A percentile compares a stretch with the other conserved stretches of the same genome.
Conservation (phyloP, 352 stramenopile genomes). For the Globisporangium emineosum region DNA sequence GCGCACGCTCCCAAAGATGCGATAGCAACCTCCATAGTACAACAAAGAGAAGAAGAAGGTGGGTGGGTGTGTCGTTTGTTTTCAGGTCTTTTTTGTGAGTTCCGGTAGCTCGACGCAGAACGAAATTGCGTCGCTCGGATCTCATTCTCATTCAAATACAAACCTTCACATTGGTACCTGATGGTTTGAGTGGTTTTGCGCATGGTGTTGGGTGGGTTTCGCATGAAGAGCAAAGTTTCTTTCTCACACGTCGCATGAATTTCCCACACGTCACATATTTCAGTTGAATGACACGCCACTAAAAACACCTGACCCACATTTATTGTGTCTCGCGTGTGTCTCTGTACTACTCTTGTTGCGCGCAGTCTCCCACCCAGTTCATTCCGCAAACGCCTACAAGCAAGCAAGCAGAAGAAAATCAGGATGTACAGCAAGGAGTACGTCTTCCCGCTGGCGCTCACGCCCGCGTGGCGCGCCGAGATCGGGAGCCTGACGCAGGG, state of each 20-base stretch:
- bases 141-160: background rate
- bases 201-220: background rate
- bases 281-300: background rate
- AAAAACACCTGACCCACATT: background rate
- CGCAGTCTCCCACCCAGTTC: background rate
- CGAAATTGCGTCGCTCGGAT: background rate
- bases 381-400: slow-evolving; percentile 11
- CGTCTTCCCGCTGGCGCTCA: slow-evolving; percentile 60
- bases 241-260: background rate
- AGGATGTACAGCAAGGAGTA: slow-evolving; percentile 34
- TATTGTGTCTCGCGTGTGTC: slow-evolving; percentile 4
- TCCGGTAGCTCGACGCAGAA: slow-evolving; percentile 2
- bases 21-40: background rate
- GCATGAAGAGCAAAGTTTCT: too few relatives aligned
- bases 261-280: background rate
- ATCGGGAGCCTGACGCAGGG: slow-evolving; percentile 45
- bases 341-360: background rate
- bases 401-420: slow-evolving; percentile 22
- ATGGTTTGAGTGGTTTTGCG: too few relatives aligned
- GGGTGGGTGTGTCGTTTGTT: background rate
- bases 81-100: background rate
- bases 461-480: slow-evolving; percentile 51
- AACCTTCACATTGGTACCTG: background rate
- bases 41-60: background rate
- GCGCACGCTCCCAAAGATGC: slow-evolving; percentile 22